These are phyloP conservation scores for Basipetospora chlamydospora DNA, from an alignment of 2,329 filamentous ascomycete species.

Conservation along the genomic window DNA sequence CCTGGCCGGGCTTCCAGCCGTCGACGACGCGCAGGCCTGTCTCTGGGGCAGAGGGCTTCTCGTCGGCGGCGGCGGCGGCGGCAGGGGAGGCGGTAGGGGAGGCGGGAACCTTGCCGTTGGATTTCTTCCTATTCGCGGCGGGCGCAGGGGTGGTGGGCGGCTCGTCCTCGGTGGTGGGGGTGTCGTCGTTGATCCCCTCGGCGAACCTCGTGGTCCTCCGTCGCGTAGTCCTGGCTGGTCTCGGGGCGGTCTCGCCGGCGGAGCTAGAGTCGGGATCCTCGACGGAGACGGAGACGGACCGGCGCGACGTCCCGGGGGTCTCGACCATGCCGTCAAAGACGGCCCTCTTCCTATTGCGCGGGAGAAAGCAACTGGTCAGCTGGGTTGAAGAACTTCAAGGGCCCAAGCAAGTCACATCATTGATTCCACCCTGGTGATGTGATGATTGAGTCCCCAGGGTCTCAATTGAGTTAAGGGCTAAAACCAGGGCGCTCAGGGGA, in stretches of 20 bases:
- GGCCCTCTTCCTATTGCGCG: constrained; percentile 39
- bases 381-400: not conserved
- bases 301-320: constrained; percentile 34
- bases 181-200: constrained; percentile 36
- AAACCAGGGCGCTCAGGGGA: not conserved
- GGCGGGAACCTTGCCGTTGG: too few species aligned
- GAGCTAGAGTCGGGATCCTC: constrained; percentile 33
- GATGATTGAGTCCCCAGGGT: too few species aligned
- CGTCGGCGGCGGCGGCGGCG: constrained; percentile 11
- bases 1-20: constrained; percentile 43
- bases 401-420: too few species aligned
- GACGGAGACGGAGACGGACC: constrained; percentile 34
- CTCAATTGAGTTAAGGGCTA: not conserved
- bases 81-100: not conserved
- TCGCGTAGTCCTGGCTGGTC: constrained; percentile 23
- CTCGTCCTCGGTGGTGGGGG: too few species aligned
- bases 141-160: constrained; percentile 6
- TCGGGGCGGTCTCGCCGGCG: constrained; percentile 25
- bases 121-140: constrained; percentile 2
- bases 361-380: constrained; percentile 1
- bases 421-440: too few species aligned
- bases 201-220: constrained; percentile 33
- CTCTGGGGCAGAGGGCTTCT: constrained; percentile 11
- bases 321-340: constrained; percentile 47
- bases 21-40: too few species aligned